phyloP scores from a whole-genome alignment of 2,329 filamentous ascomycete genomes.

The Penicillium freii region DNA sequence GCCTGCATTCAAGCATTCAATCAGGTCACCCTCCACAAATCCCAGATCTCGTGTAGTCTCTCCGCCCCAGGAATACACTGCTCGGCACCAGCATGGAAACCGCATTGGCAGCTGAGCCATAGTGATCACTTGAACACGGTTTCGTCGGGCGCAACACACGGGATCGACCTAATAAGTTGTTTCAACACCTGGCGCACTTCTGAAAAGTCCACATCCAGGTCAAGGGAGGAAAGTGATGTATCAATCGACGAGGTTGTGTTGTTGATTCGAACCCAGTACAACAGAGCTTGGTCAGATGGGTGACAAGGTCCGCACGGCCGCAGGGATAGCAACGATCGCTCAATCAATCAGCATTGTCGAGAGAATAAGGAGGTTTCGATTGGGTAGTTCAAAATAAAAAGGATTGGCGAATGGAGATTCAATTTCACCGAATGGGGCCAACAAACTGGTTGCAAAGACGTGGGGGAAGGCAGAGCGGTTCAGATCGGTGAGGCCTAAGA shows the following conservation, averaged over 20 bases:
- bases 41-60: slow-evolving; percentile 94
- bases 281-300: slow-evolving; percentile 11
- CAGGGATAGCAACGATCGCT: slow-evolving; percentile 9
- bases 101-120: slow-evolving; percentile 65
- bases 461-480: slow-evolving; percentile 15
- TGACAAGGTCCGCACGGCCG: slow-evolving; percentile 17
- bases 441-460: slow-evolving; percentile 5
- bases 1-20: slow-evolving; percentile 96
- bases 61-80: slow-evolving; percentile 90
- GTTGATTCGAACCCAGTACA: slow-evolving; percentile 1
- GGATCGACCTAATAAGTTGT: background rate
- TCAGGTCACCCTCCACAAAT: slow-evolving; percentile 95
- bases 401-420: background rate
- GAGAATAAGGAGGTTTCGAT: slow-evolving; percentile 3
- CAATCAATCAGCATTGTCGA: slow-evolving; percentile 16
- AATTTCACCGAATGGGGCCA: background rate
- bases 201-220: background rate
- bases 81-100: slow-evolving; percentile 89
- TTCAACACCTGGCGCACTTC: background rate
- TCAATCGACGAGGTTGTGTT: slow-evolving; percentile 1
- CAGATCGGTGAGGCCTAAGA: slow-evolving; percentile 38
- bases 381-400: background rate
- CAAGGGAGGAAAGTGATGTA: background rate
- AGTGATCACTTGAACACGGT: slow-evolving; percentile 11
- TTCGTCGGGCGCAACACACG: slow-evolving; percentile 3